phyloP scores from a whole-genome alignment of 2,329 filamentous ascomycete genomes.

The Trichoderma hamatum region DNA sequence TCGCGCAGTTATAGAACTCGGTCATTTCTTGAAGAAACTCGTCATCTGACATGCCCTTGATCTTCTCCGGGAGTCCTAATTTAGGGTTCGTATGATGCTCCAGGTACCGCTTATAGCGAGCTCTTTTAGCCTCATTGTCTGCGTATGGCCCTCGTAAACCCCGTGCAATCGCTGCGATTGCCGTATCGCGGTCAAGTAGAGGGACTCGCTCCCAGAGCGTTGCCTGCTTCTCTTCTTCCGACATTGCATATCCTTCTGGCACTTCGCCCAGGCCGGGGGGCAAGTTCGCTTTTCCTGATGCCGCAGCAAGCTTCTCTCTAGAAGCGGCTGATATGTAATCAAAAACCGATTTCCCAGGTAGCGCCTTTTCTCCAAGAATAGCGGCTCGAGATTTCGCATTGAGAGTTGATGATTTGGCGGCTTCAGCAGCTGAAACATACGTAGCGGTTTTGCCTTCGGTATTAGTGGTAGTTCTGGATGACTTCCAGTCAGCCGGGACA shows the following conservation, averaged over 20 bases:
- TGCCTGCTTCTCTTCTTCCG: slow-evolving; percentile 64
- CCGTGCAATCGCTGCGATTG: slow-evolving; percentile 68
- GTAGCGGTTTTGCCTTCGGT: slow-evolving; percentile 21
- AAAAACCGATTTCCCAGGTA: slow-evolving; percentile 94
- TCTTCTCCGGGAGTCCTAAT: slow-evolving; percentile 55
- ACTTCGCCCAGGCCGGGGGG: slow-evolving; percentile 78
- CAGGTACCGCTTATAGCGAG: slow-evolving; percentile 81
- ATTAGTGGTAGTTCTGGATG: slow-evolving; percentile 50
- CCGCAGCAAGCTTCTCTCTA: slow-evolving; percentile 73
- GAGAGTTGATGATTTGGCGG: slow-evolving; percentile 74
- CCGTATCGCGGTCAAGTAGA: slow-evolving; percentile 66
- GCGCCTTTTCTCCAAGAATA: slow-evolving; percentile 72
- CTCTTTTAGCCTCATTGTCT: slow-evolving; percentile 76
- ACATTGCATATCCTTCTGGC: slow-evolving; percentile 64
- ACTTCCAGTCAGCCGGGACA: slow-evolving; percentile 76
- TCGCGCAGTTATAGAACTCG: slow-evolving; percentile 69
- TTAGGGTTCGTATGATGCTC: slow-evolving; percentile 64
- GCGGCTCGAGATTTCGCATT: slow-evolving; percentile 77
- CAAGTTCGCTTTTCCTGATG: slow-evolving; percentile 75
- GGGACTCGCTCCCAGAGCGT: slow-evolving; percentile 63
- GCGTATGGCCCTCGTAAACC: slow-evolving; percentile 74
- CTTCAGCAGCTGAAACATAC: slow-evolving; percentile 72
- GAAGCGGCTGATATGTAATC: slow-evolving; percentile 83
- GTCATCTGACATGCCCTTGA: slow-evolving; percentile 55
- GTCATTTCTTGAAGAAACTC: slow-evolving; percentile 80